Evolutionary conservation across 1,284 basidiomycete species (phyloP), one percentile per base, ranked within the genome.

Genomic region (Porodaedalea pini): DNA sequence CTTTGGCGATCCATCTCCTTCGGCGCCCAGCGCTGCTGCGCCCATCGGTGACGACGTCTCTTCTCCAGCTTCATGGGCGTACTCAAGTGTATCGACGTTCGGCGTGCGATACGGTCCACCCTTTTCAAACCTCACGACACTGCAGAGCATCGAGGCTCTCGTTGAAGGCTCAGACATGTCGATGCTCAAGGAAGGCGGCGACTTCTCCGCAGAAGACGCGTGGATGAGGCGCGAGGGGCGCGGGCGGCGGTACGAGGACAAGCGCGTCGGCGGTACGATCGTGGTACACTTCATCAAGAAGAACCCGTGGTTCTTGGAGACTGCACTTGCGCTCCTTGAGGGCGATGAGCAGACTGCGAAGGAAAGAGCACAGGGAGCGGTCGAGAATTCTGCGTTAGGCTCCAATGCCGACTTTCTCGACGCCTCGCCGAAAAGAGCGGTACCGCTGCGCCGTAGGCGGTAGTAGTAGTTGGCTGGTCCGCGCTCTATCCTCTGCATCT

Each of bases 281-380:
- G 89, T 94, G 23, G 94, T 99, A 44, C 96, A 99, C 73, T 98
- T 92, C 69, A 88, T 98, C 75, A 99, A 98, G 82, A 90, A 93
- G 70, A 86, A 92, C 65, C 88, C 92, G 74, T 99, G 95, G 96
- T 98, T 93, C 73, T 72, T 93, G 63, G 96, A 99, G 75, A 92
- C 96, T 0, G 90, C 92, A 13, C 73, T 94, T 15, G 94, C 93
- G 19, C 74, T 98, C 19, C 76, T 98, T 29, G 92, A 92, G 39
- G 81, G 85, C 5, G 81, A 86, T 11, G 87, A 90, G 57, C 72
- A 75, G 58, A 76, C 79, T 11, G 73, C 75, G 58, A 61, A 64
- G 27, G 73, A 77, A 65, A 61, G 39, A 17, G 59, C 63, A 50
- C 53, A 57, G 19, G 19, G 40, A 27, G 11, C 23, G 27, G 10